These are phyloP conservation scores for Cordyceps pruinosa DNA, from an alignment of 2,329 filamentous ascomycete species.

Conservation along the genomic window DNA sequence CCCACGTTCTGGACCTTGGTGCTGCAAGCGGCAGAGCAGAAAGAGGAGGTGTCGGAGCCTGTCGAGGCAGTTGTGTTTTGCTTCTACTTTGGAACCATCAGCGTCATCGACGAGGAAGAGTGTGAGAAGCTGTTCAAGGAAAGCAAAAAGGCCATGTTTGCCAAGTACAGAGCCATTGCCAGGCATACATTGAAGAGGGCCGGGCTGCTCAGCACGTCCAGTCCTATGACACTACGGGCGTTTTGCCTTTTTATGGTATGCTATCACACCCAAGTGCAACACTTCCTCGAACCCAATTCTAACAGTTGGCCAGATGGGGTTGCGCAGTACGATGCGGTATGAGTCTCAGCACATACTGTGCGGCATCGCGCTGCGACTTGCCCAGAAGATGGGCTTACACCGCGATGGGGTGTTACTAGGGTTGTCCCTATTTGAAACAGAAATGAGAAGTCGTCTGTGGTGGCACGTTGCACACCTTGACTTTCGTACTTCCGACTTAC, in stretches of 20 bases:
- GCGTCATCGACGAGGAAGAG: constrained; percentile 21
- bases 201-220: constrained; percentile 30
- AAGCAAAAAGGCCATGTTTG: constrained; percentile 22
- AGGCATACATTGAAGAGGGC: constrained; percentile 29
- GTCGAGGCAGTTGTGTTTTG: constrained; percentile 30
- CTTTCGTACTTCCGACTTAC: constrained; percentile 7
- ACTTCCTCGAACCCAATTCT: neutral
- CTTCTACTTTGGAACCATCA: constrained; percentile 31
- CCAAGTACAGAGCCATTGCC: constrained; percentile 23
- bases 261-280: neutral
- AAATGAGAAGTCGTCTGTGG: constrained; percentile 12
- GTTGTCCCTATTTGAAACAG: constrained; percentile 7
- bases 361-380: constrained; percentile 29
- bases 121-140: constrained; percentile 25
- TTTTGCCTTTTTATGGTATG: constrained; percentile 29
- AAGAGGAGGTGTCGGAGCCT: constrained; percentile 28
- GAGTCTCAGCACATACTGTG: constrained; percentile 13
- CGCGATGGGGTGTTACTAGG: neutral
- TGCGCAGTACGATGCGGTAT: constrained; percentile 2
- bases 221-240: constrained; percentile 30
- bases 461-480: constrained; percentile 11
- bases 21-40: constrained; percentile 1
- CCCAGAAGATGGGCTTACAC: constrained; percentile 26
- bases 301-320: constrained; percentile 7
- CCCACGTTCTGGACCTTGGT: constrained; percentile 23